phyloP scores from a whole-genome alignment of 441 rosid species.

The Populus hybrid region DNA sequence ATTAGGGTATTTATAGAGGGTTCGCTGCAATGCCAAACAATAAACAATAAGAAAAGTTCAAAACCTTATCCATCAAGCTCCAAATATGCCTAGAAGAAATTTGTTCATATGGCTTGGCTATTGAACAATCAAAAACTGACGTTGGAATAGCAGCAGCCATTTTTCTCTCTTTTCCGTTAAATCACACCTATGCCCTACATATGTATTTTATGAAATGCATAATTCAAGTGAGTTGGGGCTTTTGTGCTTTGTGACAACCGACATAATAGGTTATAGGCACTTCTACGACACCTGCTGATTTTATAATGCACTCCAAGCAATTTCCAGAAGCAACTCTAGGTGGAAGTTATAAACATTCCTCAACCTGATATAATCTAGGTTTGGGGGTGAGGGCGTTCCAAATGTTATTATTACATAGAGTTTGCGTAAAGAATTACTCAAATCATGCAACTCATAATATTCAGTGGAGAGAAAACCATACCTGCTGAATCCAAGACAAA shows the following conservation, averaged over 20 bases:
- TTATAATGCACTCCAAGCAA: too few relatives aligned
- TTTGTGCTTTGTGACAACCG: too few relatives aligned
- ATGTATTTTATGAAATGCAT: not conserved
- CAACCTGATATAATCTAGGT: not conserved
- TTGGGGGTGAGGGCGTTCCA: not conserved
- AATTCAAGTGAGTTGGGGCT: too few relatives aligned
- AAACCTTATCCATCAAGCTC: not conserved
- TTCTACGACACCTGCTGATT: too few relatives aligned
- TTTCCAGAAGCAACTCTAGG: too few relatives aligned
- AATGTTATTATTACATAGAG: not conserved
- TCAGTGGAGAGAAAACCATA: constrained; percentile 21
- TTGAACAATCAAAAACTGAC: not conserved
- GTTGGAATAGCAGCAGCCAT: too few relatives aligned
- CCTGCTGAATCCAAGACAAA: constrained; percentile 97
- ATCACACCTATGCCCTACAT: too few relatives aligned
- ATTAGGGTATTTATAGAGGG: too few relatives aligned
- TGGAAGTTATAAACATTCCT: too few relatives aligned
- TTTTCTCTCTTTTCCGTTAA: too few relatives aligned
- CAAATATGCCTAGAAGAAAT: not conserved
- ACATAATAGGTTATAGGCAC: too few relatives aligned
- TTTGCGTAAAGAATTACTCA: not conserved
- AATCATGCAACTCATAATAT: not conserved
- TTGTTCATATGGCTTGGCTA: not conserved
- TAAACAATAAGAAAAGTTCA: not conserved
- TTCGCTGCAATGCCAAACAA: not conserved